Evolutionary conservation across 2,329 filamentous ascomycete genomes (phyloP), one percentile per base, ranked within the genome.

Genomic region (Alternaria gaisen): DNA sequence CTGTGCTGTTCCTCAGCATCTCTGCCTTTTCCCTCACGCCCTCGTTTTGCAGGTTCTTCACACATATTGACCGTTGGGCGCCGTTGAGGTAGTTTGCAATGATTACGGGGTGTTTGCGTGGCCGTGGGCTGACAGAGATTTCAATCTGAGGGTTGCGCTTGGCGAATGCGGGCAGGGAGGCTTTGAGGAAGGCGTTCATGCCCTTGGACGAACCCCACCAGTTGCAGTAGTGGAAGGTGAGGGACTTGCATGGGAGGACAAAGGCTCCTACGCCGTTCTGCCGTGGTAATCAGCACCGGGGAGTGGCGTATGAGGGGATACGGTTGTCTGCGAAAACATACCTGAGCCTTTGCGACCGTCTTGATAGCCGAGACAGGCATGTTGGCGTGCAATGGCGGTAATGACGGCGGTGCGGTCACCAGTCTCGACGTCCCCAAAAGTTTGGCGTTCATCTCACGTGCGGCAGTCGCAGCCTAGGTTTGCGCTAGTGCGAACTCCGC

Each of bases 151-250:
- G 93, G 81, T 97, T 92, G 72, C 86, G 83, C 70, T 87, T 83
- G 56, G 94, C 94, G 82, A 99, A 97, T 68, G 85, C 82, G 50
- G 90, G 84, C 59, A 97, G 90, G 42, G 87, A 83, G 64, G 89
- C 85, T 79, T 91, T 90, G 79, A 98, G 89, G 84, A 97, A 97
- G 71, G 88, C 83, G 73, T 97, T 95, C 93, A 98, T 97, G 77
- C 95, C 95, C 75, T 84, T 88, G 38, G 94, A 98, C 80, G 92
- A 97, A 65, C 94, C 95, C 59, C 91, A 92, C 88, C 91, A 94
- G 85, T 98, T 93, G 84, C 95, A 98, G 84, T 97, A 99, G 83
- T 97, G 92, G 77, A 99, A 92, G 80, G 97, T 92, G 79, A 99
- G 85, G 77, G 90, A 91, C 85, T 93, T 97, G 88, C 95, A 99